Conservation (phyloP, 495 filamentous ascomycete genomes). For the Bombardia bombarda region DNA sequence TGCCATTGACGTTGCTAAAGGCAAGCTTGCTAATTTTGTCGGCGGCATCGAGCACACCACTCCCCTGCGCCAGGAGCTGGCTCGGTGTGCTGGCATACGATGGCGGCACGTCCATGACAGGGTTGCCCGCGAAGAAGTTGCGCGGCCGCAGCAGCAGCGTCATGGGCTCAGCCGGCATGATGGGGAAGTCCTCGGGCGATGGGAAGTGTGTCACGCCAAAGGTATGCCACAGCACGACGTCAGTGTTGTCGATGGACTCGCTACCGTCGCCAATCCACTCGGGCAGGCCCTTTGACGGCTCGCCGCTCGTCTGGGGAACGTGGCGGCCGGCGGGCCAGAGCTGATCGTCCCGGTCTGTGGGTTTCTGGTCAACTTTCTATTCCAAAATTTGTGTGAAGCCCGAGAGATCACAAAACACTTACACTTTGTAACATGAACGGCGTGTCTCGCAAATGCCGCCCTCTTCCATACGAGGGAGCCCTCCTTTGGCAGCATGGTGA, state of each 20-base stretch:
- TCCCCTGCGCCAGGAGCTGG: constrained; percentile 47
- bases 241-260: constrained; percentile 69
- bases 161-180: constrained; percentile 87
- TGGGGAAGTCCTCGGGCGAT: constrained; percentile 83
- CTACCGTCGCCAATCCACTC: constrained; percentile 76
- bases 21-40: constrained; percentile 40
- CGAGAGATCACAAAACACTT: constrained; percentile 23
- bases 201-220: constrained; percentile 94
- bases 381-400: not conserved
- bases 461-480: constrained; percentile 88
- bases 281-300: constrained; percentile 68
- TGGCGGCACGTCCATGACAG: constrained; percentile 80
- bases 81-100: constrained; percentile 69
- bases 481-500: constrained; percentile 71
- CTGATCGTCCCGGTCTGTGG: constrained; percentile 70
- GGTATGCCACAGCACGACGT: constrained; percentile 94
- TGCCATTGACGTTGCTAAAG: constrained; percentile 11
- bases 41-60: constrained; percentile 36
- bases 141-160: constrained; percentile 73
- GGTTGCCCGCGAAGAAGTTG: constrained; percentile 83
- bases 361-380: not conserved
- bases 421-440: constrained; percentile 92
- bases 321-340: constrained; percentile 88
- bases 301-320: constrained; percentile 87
- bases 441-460: constrained; percentile 82